Conservation (phyloP, 371 early-diverging fungal genomes). For the Mortierella sp. region DNA sequence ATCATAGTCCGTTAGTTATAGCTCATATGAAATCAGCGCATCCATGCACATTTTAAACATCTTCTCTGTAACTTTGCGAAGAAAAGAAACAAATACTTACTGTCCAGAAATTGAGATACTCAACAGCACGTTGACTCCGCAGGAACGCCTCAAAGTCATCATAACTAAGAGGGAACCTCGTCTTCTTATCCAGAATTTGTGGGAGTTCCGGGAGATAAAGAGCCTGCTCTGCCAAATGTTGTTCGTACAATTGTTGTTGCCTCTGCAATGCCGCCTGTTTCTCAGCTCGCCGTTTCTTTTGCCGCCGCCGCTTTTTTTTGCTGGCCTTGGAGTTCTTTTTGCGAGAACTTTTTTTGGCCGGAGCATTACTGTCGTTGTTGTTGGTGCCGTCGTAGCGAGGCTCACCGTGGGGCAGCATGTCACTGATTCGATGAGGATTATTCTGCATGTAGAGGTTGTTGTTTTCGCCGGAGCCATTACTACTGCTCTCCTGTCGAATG, state of each 20-base stretch:
- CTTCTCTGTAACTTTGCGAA: not conserved
- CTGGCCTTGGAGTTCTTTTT: conserved; percentile 26
- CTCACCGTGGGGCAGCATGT: not conserved
- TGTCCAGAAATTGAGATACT: conserved; percentile 52
- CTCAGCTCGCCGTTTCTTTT: conserved; percentile 32
- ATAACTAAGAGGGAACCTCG: conserved; percentile 31
- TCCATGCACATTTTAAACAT: not conserved
- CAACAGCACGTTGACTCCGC: conserved; percentile 42
- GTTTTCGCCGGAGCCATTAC: conserved; percentile 13
- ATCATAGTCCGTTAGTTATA: not conserved
- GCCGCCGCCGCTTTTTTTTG: conserved; percentile 30
- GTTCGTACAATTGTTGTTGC: conserved; percentile 35
- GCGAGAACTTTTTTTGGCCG: conserved; percentile 7
- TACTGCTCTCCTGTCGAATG: conserved; percentile 49
- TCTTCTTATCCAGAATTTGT: conserved; percentile 33
- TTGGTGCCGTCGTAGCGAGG: conserved; percentile 8
- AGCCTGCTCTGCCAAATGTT: conserved; percentile 26
- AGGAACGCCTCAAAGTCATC: conserved; percentile 56
- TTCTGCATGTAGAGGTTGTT: conserved; percentile 37
- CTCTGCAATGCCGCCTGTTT: conserved; percentile 21
- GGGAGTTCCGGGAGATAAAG: conserved; percentile 24
- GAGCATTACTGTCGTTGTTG: not conserved
- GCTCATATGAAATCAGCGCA: not conserved
- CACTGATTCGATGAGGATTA: conserved; percentile 34
- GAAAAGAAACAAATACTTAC: conserved; percentile 14